Evolutionary conservation across 1,284 basidiomycete genomes (phyloP), one percentile per base, ranked within the genome.

Genomic region (Somion occarium): DNA sequence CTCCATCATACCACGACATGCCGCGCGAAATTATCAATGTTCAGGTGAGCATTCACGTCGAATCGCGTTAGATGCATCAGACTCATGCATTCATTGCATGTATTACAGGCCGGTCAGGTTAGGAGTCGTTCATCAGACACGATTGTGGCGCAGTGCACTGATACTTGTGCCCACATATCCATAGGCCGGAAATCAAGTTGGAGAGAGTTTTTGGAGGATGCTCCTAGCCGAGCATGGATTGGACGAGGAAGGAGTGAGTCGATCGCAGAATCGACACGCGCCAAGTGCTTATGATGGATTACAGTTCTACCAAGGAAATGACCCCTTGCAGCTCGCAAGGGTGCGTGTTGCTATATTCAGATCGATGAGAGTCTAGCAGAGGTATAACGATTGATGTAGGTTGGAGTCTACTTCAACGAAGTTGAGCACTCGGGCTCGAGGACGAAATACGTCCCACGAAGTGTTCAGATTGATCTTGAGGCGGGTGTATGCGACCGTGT

Each of bases 401-500:
- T 80, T 54, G 82, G 80, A 19, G 85, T 87, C 2, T 91, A 88
- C 67, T 91, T 91, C 63, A 77, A 73, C 2, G 85, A 88, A 60
- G 69, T 89, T 12, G 72, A 78, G 2, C 37, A 54, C 24, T 61
- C 66, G 5, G 69, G 67, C 19, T 66, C 67, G 0, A 62, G 66
- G 7, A 70, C 77, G 51, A 90, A 88, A 70, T 95, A 91, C 59
- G 92, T 98, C n/a, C 94, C 94, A n/a, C 82, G 94, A 49, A 93
- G 91, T 59, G 82, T 95, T 27, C 89, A 94, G 64, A 73, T 98
- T 61, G 94, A 98, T 73, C 74, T 98, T 48, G 94, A 98, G 69
- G 76, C 85, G n/a, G 91, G 91, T 25, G 95, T 97, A 15, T 86
- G 89, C 64, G 85, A 96, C 62, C 80, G 77, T 52, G 87, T 90